Percentiles rank a stretch among this genome's conserved stretches.
Evolutionary conservation across 306 rosid species (phyloP).

Genomic region (Dalbergia oliveri): DNA sequence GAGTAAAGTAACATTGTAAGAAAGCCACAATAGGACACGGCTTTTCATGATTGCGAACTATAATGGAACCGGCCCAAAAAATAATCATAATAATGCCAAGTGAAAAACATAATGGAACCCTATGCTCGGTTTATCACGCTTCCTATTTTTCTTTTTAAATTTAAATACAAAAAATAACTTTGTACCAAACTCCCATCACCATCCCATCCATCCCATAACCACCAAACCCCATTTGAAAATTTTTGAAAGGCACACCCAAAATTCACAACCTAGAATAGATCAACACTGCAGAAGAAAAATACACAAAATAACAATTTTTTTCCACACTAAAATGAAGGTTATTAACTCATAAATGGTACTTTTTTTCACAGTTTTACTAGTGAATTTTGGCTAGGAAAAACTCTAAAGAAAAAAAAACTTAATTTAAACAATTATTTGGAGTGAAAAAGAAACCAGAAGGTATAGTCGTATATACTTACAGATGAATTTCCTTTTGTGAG

Average conservation of each 20-base stretch:
- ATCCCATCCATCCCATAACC: slow-evolving; percentile 3
- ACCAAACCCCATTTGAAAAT: slow-evolving; percentile 12
- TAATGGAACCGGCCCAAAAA: slow-evolving; percentile 49
- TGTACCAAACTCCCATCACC: not conserved
- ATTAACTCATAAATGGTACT: not conserved
- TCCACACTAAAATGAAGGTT: not conserved
- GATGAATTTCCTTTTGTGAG: slow-evolving; percentile 56
- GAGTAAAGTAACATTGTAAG: slow-evolving; percentile 51
- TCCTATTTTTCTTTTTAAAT: not conserved
- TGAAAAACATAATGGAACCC: slow-evolving; percentile 41
- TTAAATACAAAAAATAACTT: not conserved
- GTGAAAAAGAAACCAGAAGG: not conserved
- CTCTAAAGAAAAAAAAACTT: not conserved
- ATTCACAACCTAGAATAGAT: slow-evolving; percentile 36
- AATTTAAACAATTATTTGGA: not conserved
- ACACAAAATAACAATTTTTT: not conserved
- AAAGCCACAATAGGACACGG: slow-evolving; percentile 53
- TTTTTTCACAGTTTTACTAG: not conserved
- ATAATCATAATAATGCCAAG: not conserved
- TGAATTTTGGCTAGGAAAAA: not conserved
- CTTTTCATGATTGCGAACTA: slow-evolving; percentile 57
- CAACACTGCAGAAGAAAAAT: slow-evolving; percentile 35
- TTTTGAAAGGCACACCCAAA: slow-evolving; percentile 25
- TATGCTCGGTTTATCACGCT: slow-evolving; percentile 43
- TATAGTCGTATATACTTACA: slow-evolving; percentile 57